Evolutionary conservation across 2,329 filamentous ascomycete species (phyloP), one percentile per base, ranked within the genome.

Genomic region (Biscogniauxia mediterranea): DNA sequence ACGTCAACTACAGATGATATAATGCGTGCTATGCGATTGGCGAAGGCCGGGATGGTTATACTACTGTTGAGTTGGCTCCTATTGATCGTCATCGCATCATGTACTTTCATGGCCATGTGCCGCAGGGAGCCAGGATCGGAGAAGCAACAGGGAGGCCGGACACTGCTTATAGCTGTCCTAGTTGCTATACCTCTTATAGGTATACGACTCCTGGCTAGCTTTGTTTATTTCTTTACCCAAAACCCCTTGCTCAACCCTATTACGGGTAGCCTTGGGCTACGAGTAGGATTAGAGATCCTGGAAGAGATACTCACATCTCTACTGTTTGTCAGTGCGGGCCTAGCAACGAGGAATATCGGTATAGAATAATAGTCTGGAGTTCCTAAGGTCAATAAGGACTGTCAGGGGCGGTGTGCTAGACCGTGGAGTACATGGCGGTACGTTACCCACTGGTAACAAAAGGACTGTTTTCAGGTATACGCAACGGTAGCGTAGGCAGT

Each of bases 171-270:
- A 7, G 67, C 68, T 6, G 66, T 69, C 0, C 46, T 64, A 9
- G 54, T 64, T 9, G 65, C 69, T 6, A 59, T 67, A 51, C 66
- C 68, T 0, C 67, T 69, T 51, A 26, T 72, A 17, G 68, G 67
- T 3, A 65, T 71, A 15, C 65, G 71, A 42, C 61, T 72, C 17
- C 8, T 70, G 1, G 63, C 63, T 19, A 65, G 65, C 19, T 51
- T 69, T 19, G 59, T 69, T 54, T 71, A 68, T 52, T 71, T 68
- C 64, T 66, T 67, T 54, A 64, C 65, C 3, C 28, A 64, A 42
- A 64, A 62, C 51, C 53, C 38, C 15, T 50, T 57, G 3, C 55
- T 28, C 8, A 28, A 28, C 26, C 26, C 26, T 28, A 8, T 28
- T 5, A 28, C 26, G 8, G 26, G 26, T 5, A 28, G 26, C 8